phyloP scores from a whole-genome alignment of 2,329 filamentous ascomycete species.

The Tympanopsis confertula region DNA sequence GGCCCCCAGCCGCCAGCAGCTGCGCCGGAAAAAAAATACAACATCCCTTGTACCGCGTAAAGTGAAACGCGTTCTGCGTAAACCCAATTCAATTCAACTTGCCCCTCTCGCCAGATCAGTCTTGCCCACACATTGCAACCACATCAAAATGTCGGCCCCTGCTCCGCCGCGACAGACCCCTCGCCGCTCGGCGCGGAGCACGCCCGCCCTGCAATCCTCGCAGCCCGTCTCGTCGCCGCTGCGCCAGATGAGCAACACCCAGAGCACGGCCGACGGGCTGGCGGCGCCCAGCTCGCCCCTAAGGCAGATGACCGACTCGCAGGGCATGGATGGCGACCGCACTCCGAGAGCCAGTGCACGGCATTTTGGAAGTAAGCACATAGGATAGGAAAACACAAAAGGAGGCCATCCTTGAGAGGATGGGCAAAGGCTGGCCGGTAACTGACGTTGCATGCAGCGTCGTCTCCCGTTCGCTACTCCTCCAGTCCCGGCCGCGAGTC shows the following conservation, averaged over 20 bases:
- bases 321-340: constrained; percentile 47
- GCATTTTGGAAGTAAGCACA: constrained; percentile 47
- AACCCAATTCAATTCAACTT: neutral
- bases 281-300: constrained; percentile 45
- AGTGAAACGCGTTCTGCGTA: neutral
- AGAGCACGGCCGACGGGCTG: constrained; percentile 28
- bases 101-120: too few relatives aligned
- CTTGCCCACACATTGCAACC: constrained; percentile 26
- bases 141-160: too few relatives aligned
- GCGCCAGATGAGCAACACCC: constrained; percentile 43
- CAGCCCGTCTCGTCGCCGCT: constrained; percentile 45
- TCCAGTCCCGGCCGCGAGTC: constrained; percentile 74
- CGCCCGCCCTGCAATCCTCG: too few relatives aligned
- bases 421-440: constrained; percentile 19
- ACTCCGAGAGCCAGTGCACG: constrained; percentile 58
- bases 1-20: neutral
- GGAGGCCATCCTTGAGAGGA: constrained; percentile 10
- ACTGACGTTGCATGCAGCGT: constrained; percentile 43
- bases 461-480: constrained; percentile 83
- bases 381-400: neutral
- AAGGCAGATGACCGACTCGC: constrained; percentile 45
- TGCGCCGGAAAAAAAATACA: neutral
- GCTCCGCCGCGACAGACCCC: too few relatives aligned
- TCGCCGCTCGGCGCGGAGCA: constrained; percentile 24
- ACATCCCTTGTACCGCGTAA: neutral